Base-by-base conservation (phyloP, 2,329 filamentous ascomycete genomes). In the Penicillium sp. region DNA sequence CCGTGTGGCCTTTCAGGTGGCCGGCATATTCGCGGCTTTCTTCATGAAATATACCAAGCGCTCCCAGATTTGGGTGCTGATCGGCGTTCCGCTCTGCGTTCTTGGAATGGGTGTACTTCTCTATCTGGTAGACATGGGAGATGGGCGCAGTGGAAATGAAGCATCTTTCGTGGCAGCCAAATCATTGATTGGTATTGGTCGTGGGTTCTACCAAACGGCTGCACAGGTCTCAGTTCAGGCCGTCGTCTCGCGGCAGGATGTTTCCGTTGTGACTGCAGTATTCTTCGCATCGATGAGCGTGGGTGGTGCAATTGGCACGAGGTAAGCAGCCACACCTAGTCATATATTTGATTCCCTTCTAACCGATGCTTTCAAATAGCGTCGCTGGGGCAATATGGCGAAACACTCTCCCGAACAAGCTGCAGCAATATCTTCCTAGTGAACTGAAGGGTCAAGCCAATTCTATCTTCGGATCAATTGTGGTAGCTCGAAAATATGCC, bases 331-430 rank as follows among this genome's bases (percentile, higher is more conserved):
- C 9, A 27, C 10, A 29, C n/a, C 29, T 5, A 23, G 10, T n/a
- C 12, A 33, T 43, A 15, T 33, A 4, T 4, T 33, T 17, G 6
- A 6, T 3, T 42, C 15, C 27, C 6, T 35, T 41, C 40, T 56
- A 21, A 58, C 4, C 4, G 6, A 15, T 29, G 2, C 15, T 40
- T 46, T 17, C 10, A 19, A 17, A 19, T 25, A 67, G 67, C 29
- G 70, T 76, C 6, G 69, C 71, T 6, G 74, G 74, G 1, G 74
- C 73, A 10, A 76, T 76, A 33, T 77, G 74, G 74, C 70, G 66
- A n/a, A 68, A 58, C 40, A 62, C 59, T 1, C 64, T 69, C 15
- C 66, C 64, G 0, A 48, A 31, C 0, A 67, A 65, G 31, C 56
- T 69, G 5, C 23, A 42, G 5, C 13, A 55, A n/a, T 60, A 69